These are phyloP conservation scores for Beauveria caledonica DNA, from an alignment of 2,329 filamentous ascomycete species.

Conservation along the genomic window DNA sequence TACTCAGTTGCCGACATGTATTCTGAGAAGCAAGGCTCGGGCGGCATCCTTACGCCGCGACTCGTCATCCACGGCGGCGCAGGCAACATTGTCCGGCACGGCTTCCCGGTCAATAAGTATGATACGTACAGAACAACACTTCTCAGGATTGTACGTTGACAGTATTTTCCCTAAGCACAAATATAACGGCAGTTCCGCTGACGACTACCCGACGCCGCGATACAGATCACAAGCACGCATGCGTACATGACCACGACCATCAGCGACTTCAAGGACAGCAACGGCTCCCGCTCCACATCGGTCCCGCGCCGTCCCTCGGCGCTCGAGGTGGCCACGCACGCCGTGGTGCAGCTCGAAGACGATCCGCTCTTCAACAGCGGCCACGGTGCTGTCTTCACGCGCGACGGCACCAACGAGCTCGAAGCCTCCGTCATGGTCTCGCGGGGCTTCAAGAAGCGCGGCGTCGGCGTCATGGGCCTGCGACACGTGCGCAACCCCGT, in stretches of 20 bases:
- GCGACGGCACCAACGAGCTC: slow-evolving; percentile 73
- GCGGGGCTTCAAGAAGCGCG: slow-evolving; percentile 62
- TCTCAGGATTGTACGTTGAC: slow-evolving; percentile 45
- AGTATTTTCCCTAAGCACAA: not conserved
- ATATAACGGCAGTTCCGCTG: not conserved
- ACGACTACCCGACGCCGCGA: not conserved
- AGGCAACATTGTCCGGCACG: slow-evolving; percentile 56
- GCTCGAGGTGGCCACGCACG: slow-evolving; percentile 65
- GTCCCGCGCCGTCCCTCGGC: slow-evolving; percentile 40
- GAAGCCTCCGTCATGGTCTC: slow-evolving; percentile 85
- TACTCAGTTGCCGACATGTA: slow-evolving; percentile 28
- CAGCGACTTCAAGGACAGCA: not conserved
- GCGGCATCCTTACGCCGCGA: slow-evolving; percentile 38
- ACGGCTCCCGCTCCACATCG: not conserved
- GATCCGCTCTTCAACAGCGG: slow-evolving; percentile 78
- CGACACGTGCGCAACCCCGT: slow-evolving; percentile 73
- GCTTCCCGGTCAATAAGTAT: slow-evolving; percentile 51
- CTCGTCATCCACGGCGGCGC: slow-evolving; percentile 64
- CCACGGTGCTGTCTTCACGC: slow-evolving; percentile 78
- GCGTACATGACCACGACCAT: slow-evolving; percentile 36
- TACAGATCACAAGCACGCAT: slow-evolving; percentile 36
- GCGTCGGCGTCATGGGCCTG: slow-evolving; percentile 67
- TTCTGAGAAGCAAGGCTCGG: slow-evolving; percentile 22
- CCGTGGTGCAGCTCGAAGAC: slow-evolving; percentile 69
- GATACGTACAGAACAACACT: slow-evolving; percentile 51